Percentiles rank a stretch among this genome's conserved stretches.
phyloP scores from a whole-genome alignment of 2,329 filamentous ascomycete genomes.

The Claviceps digitariae region DNA sequence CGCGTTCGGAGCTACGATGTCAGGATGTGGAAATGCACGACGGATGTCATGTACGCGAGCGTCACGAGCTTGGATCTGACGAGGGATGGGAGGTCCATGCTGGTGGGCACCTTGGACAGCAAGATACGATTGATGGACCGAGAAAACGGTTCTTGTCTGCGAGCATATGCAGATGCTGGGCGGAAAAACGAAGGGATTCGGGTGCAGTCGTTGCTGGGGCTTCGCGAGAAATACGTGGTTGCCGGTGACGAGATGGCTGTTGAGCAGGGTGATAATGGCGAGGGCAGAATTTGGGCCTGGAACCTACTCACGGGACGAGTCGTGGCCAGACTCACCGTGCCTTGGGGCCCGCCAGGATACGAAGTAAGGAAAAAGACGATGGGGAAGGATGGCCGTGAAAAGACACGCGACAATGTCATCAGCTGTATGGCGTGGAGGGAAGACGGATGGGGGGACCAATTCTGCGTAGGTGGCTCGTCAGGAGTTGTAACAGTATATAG shows the following conservation, averaged over 20 bases:
- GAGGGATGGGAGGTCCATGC: slow-evolving; percentile 56
- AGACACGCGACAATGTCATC: slow-evolving; percentile 43
- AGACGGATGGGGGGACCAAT: slow-evolving; percentile 48
- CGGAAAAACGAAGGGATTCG: slow-evolving; percentile 56
- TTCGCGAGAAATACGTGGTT: slow-evolving; percentile 63
- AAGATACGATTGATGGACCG: slow-evolving; percentile 72
- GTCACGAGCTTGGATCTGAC: slow-evolving; percentile 68
- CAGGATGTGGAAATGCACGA: slow-evolving; percentile 55
- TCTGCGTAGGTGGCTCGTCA: slow-evolving; percentile 51
- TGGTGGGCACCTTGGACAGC: slow-evolving; percentile 66
- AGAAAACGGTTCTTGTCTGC: slow-evolving; percentile 56
- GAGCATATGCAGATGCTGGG: slow-evolving; percentile 48
- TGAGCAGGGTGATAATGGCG: slow-evolving; percentile 17
- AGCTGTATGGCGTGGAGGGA: slow-evolving; percentile 52
- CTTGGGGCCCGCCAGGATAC: slow-evolving; percentile 39
- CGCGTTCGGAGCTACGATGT: slow-evolving; percentile 72
- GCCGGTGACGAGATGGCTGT: slow-evolving; percentile 59
- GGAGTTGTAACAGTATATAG: slow-evolving; percentile 51
- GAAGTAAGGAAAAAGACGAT: slow-evolving; percentile 37
- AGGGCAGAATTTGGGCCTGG: slow-evolving; percentile 66
- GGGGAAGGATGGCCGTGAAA: slow-evolving; percentile 47
- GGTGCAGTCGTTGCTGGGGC: slow-evolving; percentile 63
- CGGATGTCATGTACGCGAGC: slow-evolving; percentile 54
- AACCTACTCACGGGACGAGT: slow-evolving; percentile 64
- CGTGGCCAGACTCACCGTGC: slow-evolving; percentile 45